Evolutionary conservation across 202 grass and related monocot species (phyloP), one percentile per base, ranked within the genome.

Genomic region (Dendrocalamus latiflorus): DNA sequence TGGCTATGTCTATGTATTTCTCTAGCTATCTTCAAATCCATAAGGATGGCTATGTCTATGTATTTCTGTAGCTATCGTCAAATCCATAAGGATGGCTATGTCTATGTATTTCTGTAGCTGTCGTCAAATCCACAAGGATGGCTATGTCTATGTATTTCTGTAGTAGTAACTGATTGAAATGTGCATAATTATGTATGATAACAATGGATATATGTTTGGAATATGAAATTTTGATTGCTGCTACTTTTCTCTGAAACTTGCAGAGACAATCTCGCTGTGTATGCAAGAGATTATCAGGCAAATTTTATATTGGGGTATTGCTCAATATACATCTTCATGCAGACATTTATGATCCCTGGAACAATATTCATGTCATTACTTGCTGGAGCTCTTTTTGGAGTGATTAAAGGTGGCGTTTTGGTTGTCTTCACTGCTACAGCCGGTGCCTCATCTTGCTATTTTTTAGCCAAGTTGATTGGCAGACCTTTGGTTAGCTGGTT

Each of bases 241-340:
- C 77, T 44, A 44, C 66, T 21, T 76, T 65, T 74, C 68, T 53
- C 45, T 71, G 24, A 83, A 69, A 88, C 26, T 85, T 93, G 64
- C 96, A 95, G 96, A 82, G 93, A 99, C 43, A 95, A 99, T 74
- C 89, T 99, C 21, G 91, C 93, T 4, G 93, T 95, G 51, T 95
- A 93, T 83, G 96, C 93, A 36, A 99, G 85, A 82, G 93, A 99
- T 62, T 90, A 92, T 85, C 85, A 94, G 76, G 85, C 77, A 54
- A 90, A 99, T 72, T 99, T 99, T 61, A 93, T 99, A 81, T 78
- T 99, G 84, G 96, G 91, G 4, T 98, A 98, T 63, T 98, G 95
- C 81, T 90, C 95, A 13, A 93, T 95, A 90, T 98, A 98, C 91
- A 98, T 98, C 84, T 98, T 98, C 73, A 98, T 98, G 95, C 95